phyloP scores from a whole-genome alignment of 2,329 filamentous ascomycete genomes.

The Fusarium pininemorale region DNA sequence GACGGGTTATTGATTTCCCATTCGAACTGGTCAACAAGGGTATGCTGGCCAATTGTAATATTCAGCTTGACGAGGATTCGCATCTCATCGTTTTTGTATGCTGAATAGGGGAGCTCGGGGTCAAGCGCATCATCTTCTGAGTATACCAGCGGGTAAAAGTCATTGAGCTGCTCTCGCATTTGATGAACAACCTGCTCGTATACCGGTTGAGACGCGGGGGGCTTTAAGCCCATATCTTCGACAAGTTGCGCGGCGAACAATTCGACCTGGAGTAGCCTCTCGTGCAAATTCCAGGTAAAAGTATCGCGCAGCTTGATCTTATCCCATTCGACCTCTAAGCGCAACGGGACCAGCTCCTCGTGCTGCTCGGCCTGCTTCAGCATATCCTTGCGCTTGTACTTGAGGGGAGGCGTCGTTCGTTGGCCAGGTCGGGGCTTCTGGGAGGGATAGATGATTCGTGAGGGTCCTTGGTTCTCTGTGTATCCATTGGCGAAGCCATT shows the following conservation, averaged over 20 bases:
- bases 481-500: slow-evolving; percentile 87
- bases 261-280: slow-evolving; percentile 81
- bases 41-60: slow-evolving; percentile 95
- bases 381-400: slow-evolving; percentile 81
- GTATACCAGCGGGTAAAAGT: slow-evolving; percentile 92
- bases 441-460: slow-evolving; percentile 80
- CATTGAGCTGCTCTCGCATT: slow-evolving; percentile 88
- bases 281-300: slow-evolving; percentile 98
- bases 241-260: slow-evolving; percentile 89
- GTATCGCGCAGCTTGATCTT: slow-evolving; percentile 96
- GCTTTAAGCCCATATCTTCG: slow-evolving; percentile 86
- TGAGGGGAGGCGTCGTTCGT: slow-evolving; percentile 76
- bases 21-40: slow-evolving; percentile 95
- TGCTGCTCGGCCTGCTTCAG: slow-evolving; percentile 86
- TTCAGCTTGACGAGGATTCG: slow-evolving; percentile 94
- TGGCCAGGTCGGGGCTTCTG: slow-evolving; percentile 81
- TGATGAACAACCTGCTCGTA: slow-evolving; percentile 70
- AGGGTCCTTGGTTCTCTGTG: slow-evolving; percentile 75
- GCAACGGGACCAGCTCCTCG: slow-evolving; percentile 90
- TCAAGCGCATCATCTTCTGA: slow-evolving; percentile 92
- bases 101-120: slow-evolving; percentile 86
- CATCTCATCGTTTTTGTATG: slow-evolving; percentile 99
- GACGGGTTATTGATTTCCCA: slow-evolving; percentile 98
- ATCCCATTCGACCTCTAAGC: slow-evolving; percentile 93
- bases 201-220: slow-evolving; percentile 72